Conservation (phyloP, 2,329 filamentous ascomycete species). For the Epichloe gansuensis region DNA sequence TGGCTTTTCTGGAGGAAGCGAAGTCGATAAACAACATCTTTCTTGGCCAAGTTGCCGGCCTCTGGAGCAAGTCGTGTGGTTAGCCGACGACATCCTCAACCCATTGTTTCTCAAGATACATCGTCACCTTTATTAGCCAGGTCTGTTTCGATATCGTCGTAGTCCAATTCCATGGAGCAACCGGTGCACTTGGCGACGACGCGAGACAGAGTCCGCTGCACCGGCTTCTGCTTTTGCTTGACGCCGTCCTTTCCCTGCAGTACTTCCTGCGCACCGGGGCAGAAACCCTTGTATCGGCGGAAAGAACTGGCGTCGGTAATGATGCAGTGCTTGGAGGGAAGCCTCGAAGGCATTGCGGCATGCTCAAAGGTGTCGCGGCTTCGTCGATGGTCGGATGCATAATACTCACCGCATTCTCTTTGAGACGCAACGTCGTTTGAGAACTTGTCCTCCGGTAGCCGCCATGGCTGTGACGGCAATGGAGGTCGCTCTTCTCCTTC, state of each 20-base stretch:
- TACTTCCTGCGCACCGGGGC: slow-evolving; percentile 39
- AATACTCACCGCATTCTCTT: slow-evolving; percentile 1
- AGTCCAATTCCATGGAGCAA: slow-evolving; percentile 43
- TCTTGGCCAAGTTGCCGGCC: slow-evolving; percentile 32
- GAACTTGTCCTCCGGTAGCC: neutral
- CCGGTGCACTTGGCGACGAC: slow-evolving; percentile 37
- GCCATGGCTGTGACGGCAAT: neutral
- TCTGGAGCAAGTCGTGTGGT: neutral
- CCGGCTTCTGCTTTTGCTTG: slow-evolving; percentile 37
- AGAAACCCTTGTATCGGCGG: slow-evolving; percentile 41
- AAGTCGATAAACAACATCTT: slow-evolving; percentile 36
- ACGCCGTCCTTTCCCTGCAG: slow-evolving; percentile 36
- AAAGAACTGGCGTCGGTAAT: slow-evolving; percentile 38
- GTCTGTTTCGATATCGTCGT: slow-evolving; percentile 38
- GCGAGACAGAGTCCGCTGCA: slow-evolving; percentile 16
- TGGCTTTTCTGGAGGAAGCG: slow-evolving; percentile 46
- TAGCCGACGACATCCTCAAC: too few species aligned
- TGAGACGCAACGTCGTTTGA: neutral
- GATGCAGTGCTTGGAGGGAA: slow-evolving; percentile 20
- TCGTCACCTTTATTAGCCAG: slow-evolving; percentile 32
- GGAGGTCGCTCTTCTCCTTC: slow-evolving; percentile 3
- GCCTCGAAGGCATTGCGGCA: neutral
- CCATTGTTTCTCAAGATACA: too few species aligned
- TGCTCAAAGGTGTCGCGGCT: neutral
- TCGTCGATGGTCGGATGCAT: neutral